Conservation (phyloP, 2,329 filamentous ascomycete genomes). For the Monascus ruber region DNA sequence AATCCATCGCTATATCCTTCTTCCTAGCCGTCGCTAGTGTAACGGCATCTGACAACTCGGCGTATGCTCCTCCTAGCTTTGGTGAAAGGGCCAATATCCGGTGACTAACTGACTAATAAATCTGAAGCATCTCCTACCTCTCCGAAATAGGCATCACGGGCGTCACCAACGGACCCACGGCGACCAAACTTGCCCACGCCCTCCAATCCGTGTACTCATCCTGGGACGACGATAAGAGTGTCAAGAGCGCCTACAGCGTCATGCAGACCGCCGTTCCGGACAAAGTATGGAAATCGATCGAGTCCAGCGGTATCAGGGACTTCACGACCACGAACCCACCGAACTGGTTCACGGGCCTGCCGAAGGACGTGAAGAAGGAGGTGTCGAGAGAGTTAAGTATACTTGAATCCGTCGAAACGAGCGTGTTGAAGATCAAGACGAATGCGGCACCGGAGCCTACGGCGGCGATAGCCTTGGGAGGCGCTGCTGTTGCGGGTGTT, state of each 20-base stretch:
- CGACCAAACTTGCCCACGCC: constrained; percentile 1
- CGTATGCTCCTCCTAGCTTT: no score
- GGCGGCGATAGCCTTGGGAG: not conserved
- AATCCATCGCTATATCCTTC: no score
- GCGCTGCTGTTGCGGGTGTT: not conserved
- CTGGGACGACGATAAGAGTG: not conserved
- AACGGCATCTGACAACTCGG: no score
- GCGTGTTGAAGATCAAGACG: constrained; percentile 1
- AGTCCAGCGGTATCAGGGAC: not conserved
- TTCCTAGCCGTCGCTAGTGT: no score
- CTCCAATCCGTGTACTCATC: not conserved
- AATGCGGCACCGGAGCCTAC: not conserved
- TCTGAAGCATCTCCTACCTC: not conserved
- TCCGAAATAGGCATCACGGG: not conserved
- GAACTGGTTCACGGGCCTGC: constrained; percentile 1
- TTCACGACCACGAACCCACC: constrained; percentile 1
- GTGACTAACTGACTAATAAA: no score
- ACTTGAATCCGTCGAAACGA: not conserved
- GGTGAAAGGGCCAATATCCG: no score
- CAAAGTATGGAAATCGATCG: not conserved
- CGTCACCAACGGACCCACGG: not conserved
- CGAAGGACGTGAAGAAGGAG: constrained; percentile 1
- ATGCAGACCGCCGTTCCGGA: not conserved
- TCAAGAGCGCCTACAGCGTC: not conserved
- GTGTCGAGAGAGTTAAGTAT: not conserved